Base-by-base conservation (phyloP, 2,329 filamentous ascomycete species). In the Nemania abortiva region DNA sequence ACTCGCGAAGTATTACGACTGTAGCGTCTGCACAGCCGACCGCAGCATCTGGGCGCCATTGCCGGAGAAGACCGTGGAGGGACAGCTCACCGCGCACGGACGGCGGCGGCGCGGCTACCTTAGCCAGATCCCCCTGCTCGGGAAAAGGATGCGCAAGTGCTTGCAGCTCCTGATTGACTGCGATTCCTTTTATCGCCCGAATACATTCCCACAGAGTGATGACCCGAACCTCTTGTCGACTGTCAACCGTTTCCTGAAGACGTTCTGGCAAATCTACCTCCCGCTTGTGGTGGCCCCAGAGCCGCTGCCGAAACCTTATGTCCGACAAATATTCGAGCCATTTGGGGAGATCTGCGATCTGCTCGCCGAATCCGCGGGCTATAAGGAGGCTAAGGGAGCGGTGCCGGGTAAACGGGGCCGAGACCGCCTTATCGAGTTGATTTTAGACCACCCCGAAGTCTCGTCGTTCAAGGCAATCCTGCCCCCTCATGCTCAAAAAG, bases 341-440 rank as follows among this genome's bases (percentile, higher is more conserved):
- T 71, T 54, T 24, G 69, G 59, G 15, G 69, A 66, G 13, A 42
- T 71, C 5, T 66, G 66, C 3, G 69, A 71, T n/a, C 52, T 71
- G 63, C 29, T 27, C 69, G 29, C 3, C 69, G 7, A 63, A 71
- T 6, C 27, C 24, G 24, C 24, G 2, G 24, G 24, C 24, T 27
- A 27, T 27, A 5, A 27, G 24, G 24, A 27, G 24, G 24, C 24
- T 5, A 27, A 27, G 24, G 24, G 24, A 5, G 24, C 24, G 24
- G 20, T 4, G 63, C 55, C 6, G 63, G 66, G 3, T 71, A 71
- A 9, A 1, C 59, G 63, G 22, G 69, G 69, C 3, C 42, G 54
- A n/a, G 53, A 52, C 7, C 63, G 69, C 18, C 67, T 70, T 6
- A 4, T 66, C 5, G 18, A 47, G 27, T n/a, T 69, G 39, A 70